Percentiles rank a stretch among this genome's conserved stretches.
These are phyloP conservation scores for Acanthamoeba healyi DNA, from an alignment of 208 protist species.

Conservation along the genomic window DNA sequence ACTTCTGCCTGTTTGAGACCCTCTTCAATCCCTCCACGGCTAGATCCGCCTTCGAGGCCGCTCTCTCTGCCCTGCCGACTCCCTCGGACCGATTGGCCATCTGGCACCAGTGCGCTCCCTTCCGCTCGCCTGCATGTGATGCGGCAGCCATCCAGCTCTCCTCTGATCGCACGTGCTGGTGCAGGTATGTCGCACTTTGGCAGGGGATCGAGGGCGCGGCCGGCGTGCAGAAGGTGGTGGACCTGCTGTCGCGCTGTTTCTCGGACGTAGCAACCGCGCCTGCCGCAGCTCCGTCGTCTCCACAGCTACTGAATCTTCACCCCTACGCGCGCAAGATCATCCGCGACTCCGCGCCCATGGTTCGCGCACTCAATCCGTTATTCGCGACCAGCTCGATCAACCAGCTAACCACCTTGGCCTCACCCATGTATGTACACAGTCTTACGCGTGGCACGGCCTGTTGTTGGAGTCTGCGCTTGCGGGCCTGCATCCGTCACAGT, in stretches of 20 bases:
- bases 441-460: not conserved
- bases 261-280: not conserved
- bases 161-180: not conserved
- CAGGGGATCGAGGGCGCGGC: not conserved
- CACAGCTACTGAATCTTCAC: not conserved
- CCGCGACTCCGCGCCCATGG: not conserved
- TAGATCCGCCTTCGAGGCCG: not conserved
- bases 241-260: conserved; percentile 5
- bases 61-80: not conserved
- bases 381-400: not conserved
- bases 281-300: not conserved
- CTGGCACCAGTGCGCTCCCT: not conserved
- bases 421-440: not conserved
- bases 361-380: not conserved
- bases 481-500: not conserved
- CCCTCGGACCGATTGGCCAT: not conserved
- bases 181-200: not conserved
- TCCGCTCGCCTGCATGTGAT: not conserved
- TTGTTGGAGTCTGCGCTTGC: conserved; percentile 17
- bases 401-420: not conserved
- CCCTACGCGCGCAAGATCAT: not conserved
- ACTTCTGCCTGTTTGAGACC: conserved; percentile 29
- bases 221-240: not conserved
- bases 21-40: not conserved
- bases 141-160: not conserved